A percentile compares a stretch with the other conserved stretches of the same genome.
Conservation (phyloP, 495 filamentous ascomycete genomes). For the Talaromyces wortmannii region DNA sequence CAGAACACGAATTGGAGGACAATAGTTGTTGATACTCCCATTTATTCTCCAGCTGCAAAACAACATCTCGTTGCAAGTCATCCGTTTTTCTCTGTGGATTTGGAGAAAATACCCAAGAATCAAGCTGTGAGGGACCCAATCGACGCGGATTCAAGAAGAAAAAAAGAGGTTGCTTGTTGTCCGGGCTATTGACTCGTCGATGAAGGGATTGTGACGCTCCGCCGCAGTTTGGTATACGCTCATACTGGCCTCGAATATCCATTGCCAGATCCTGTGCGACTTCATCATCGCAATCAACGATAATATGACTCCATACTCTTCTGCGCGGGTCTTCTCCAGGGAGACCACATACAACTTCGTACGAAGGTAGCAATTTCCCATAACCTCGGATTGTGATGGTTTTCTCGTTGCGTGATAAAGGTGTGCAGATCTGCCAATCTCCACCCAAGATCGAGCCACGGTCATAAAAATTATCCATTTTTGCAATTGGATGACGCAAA, state of each 20-base stretch:
- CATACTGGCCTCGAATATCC: conserved; percentile 51
- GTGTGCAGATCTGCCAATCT: conserved; percentile 45
- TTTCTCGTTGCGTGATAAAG: conserved; percentile 13
- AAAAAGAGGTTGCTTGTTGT: conserved; percentile 33
- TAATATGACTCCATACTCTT: conserved; percentile 32
- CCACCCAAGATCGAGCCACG: conserved; percentile 27
- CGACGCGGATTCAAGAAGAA: conserved; percentile 59
- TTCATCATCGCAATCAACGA: conserved; percentile 20
- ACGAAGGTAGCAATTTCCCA: conserved; percentile 16
- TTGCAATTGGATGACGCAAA: conserved; percentile 48
- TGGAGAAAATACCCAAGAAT: conserved; percentile 60
- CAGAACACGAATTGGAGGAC: background rate
- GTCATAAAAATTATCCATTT: conserved; percentile 26
- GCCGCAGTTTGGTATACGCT: conserved; percentile 55
- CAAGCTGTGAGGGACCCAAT: conserved; percentile 34
- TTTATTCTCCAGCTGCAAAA: conserved; percentile 32
- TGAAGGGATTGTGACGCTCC: conserved; percentile 57
- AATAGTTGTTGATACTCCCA: conserved; percentile 13
- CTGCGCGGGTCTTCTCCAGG: conserved; percentile 20
- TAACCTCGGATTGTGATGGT: conserved; percentile 10
- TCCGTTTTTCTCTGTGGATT: conserved; percentile 42
- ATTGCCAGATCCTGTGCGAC: conserved; percentile 22
- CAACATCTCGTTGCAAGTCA: conserved; percentile 42
- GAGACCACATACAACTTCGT: conserved; percentile 30
- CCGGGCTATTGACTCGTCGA: conserved; percentile 15